A percentile compares a stretch with the other conserved stretches of the same genome.
Evolutionary conservation across 257 asterid species (phyloP).

Genomic region (Scutellaria galericulata): DNA sequence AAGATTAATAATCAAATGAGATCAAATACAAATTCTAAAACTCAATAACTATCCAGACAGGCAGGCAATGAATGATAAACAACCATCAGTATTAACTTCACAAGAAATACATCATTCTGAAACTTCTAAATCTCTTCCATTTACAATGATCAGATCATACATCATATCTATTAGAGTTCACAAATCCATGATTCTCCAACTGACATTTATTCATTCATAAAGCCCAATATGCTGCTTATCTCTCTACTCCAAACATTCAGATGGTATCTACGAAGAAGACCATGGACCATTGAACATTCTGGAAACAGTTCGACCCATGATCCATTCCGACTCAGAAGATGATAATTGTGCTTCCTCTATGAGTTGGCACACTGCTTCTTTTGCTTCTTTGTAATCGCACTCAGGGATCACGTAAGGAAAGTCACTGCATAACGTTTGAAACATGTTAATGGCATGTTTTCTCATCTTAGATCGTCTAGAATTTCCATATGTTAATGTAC

Average conservation of each 20-base stretch:
- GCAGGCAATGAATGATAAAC: background rate
- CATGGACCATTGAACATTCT: conserved; percentile 51
- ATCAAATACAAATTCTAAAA: too few relatives aligned
- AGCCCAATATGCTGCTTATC: background rate
- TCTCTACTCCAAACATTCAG: background rate
- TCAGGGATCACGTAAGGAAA: conserved; percentile 76
- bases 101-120: background rate
- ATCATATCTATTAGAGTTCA: background rate
- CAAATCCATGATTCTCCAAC: background rate
- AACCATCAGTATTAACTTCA: background rate
- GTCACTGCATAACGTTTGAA: conserved; percentile 53
- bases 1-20: too few relatives aligned
- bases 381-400: conserved; percentile 80
- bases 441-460: background rate
- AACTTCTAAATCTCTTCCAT: background rate
- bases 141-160: conserved; percentile 3
- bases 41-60: too few relatives aligned
- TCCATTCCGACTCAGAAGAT: conserved; percentile 64
- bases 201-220: too few relatives aligned
- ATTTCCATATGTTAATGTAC: background rate
- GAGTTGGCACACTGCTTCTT: conserved; percentile 57
- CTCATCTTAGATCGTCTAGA: background rate
- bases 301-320: conserved; percentile 69
- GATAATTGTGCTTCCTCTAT: conserved; percentile 50
- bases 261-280: conserved; percentile 20